Evolutionary conservation across 2,329 filamentous ascomycete species (phyloP).

Genomic region (Trichoderma breve): DNA sequence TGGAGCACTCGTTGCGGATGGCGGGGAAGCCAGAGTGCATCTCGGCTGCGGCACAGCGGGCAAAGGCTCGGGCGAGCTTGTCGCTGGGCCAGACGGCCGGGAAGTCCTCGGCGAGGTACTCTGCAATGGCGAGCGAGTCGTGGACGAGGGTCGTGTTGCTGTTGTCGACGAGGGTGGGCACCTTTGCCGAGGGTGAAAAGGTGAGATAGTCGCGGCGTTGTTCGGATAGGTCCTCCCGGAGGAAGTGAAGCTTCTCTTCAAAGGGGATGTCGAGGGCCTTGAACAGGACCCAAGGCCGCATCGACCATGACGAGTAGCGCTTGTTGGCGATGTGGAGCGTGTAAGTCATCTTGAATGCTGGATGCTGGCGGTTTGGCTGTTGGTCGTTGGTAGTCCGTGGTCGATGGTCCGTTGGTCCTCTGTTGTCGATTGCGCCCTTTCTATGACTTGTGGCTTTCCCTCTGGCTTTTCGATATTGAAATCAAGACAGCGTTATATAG

Average conservation of each 20-base stretch:
- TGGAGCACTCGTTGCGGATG: constrained; percentile 42
- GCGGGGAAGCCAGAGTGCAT: constrained; percentile 47
- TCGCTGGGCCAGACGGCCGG: constrained; percentile 44
- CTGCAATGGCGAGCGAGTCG: constrained; percentile 50
- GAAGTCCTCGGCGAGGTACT: constrained; percentile 45
- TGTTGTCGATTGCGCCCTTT: background rate
- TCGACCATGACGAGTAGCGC: constrained; percentile 47
- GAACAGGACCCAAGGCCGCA: constrained; percentile 47
- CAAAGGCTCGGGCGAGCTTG: constrained; percentile 40
- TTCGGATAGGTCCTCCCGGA: constrained; percentile 28
- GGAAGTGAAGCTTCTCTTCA: constrained; percentile 38
- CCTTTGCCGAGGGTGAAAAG: constrained; percentile 43
- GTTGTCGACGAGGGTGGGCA: constrained; percentile 40
- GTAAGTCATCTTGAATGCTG: constrained; percentile 25
- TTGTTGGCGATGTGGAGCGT: constrained; percentile 45
- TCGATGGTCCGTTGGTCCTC: background rate
- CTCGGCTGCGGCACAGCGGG: constrained; percentile 44
- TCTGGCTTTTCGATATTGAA: background rate
- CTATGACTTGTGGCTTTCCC: background rate
- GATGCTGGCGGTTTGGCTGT: background rate
- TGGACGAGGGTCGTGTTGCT: constrained; percentile 36
- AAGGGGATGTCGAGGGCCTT: constrained; percentile 44
- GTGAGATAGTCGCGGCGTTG: constrained; percentile 35
- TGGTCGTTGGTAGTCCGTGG: background rate
- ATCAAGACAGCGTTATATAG: background rate